Conservation (phyloP, 2,329 filamentous ascomycete species). For the Hypoxylon sp. region DNA sequence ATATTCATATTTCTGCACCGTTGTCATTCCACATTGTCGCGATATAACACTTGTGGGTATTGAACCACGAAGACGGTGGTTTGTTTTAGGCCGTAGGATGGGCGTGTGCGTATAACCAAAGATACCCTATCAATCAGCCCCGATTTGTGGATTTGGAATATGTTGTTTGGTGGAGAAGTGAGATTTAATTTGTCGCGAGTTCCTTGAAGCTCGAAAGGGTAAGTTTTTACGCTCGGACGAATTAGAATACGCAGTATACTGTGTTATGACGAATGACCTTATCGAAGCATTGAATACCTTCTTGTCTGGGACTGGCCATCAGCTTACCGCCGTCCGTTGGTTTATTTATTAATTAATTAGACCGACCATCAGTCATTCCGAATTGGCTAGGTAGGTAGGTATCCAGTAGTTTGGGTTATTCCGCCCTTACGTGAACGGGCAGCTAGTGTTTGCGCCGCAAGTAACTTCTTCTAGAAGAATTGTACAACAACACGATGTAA, state of each 20-base stretch:
- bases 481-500: conserved; percentile 31
- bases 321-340: conserved; percentile 11
- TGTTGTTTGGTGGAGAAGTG: not conserved
- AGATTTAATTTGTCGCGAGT: conserved; percentile 11
- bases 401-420: conserved; percentile 10
- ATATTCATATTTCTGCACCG: not conserved
- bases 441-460: conserved; percentile 20
- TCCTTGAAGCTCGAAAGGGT: conserved; percentile 6
- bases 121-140: conserved; percentile 14
- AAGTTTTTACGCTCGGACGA: not conserved
- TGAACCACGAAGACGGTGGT: conserved; percentile 9
- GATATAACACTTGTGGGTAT: not conserved
- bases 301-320: conserved; percentile 37
- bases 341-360: conserved; percentile 17
- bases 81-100: conserved; percentile 17
- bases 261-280: not conserved
- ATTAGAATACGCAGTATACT: conserved; percentile 13
- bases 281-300: conserved; percentile 31
- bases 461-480: conserved; percentile 35
- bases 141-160: not conserved
- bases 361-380: conserved; percentile 10
- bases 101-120: not conserved
- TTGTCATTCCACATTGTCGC: not conserved
- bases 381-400: no score
- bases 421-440: conserved; percentile 22